Conservation (phyloP, 805 yeast species). For the Kluyveromyces lactis region DNA sequence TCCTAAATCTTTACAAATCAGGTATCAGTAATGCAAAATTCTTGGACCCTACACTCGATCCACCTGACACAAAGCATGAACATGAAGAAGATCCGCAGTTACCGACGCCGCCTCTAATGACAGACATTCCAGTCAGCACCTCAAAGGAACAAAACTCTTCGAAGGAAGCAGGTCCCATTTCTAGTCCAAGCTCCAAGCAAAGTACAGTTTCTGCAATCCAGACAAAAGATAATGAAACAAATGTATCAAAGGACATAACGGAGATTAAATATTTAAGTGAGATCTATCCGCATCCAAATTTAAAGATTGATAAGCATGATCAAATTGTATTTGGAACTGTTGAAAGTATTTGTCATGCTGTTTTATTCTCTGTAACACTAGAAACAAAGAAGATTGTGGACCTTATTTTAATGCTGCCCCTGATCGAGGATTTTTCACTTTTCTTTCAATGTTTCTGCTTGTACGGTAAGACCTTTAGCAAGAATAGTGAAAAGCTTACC, state of each 20-base stretch:
- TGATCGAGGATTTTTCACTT: conserved; percentile 40
- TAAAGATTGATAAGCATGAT: conserved; percentile 41
- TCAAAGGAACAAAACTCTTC: conserved; percentile 5
- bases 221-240: not conserved
- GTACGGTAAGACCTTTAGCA: conserved; percentile 31
- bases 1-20: conserved; percentile 52
- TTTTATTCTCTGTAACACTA: conserved; percentile 46
- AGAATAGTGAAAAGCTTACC: conserved; percentile 19
- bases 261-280: conserved; percentile 32
- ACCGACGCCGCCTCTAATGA: not conserved
- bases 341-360: conserved; percentile 72
- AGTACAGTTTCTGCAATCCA: conserved; percentile 4
- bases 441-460: conserved; percentile 39
- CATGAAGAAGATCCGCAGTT: conserved; percentile 2
- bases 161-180: not conserved
- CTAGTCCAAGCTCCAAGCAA: not conserved
- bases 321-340: conserved; percentile 46
- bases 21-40: conserved; percentile 39
- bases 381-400: conserved; percentile 24
- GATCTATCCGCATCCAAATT: conserved; percentile 54
- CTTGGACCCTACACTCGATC: conserved; percentile 28
- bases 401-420: conserved; percentile 45
- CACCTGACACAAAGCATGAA: conserved; percentile 1
- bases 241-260: conserved; percentile 5
- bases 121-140: conserved; percentile 6